Percentiles rank a stretch among this genome's conserved stretches.
Evolutionary conservation across 192 early-diverging fungal species (phyloP).

Genomic region (Coemansia sp.): DNA sequence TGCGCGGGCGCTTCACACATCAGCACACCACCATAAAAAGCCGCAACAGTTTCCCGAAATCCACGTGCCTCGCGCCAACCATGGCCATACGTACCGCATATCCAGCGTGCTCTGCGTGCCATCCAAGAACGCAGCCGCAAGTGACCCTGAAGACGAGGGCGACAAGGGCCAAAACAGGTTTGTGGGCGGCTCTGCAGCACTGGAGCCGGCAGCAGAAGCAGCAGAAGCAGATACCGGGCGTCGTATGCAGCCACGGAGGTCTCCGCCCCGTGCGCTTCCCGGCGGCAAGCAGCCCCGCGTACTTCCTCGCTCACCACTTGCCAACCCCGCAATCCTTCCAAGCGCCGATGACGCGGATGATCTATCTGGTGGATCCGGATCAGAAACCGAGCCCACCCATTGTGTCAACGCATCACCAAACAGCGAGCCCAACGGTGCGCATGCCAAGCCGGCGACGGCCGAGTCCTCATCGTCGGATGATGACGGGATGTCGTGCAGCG

Average conservation of each 20-base stretch:
- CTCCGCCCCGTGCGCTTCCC: conserved; percentile 4
- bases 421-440: background rate
- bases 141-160: background rate
- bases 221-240: background rate
- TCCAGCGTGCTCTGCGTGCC: conserved; percentile 21
- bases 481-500: conserved; percentile 29
- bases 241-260: background rate
- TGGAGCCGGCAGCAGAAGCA: background rate
- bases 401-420: background rate
- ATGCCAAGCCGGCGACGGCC: conserved; percentile 3
- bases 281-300: conserved; percentile 18
- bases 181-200: background rate
- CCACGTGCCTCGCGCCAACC: background rate
- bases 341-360: background rate
- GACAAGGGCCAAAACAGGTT: background rate
- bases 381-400: background rate
- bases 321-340: conserved; percentile 24
- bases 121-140: conserved; percentile 4
- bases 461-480: conserved; percentile 23
- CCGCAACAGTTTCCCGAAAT: conserved; percentile 5
- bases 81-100: conserved; percentile 5
- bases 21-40: conserved; percentile 1
- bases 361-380: background rate
- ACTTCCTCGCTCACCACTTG: conserved; percentile 51
- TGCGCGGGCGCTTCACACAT: background rate